Evolutionary conservation across 345 rosid species (phyloP), one percentile per base, ranked within the genome.

Genomic region (Noccaea caerulescens): DNA sequence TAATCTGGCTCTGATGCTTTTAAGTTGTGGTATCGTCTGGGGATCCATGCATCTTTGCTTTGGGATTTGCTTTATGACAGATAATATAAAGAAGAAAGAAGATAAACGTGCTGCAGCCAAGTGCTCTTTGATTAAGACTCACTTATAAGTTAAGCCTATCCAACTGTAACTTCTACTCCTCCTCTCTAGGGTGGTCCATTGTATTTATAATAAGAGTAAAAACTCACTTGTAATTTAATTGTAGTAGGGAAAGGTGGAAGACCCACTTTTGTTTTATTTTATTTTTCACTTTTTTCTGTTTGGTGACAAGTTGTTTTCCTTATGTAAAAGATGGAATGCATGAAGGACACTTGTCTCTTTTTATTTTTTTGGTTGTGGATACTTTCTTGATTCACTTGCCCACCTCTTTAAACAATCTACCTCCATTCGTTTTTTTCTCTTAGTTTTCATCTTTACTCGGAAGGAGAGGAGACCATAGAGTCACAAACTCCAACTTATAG

Each of bases 321-420:
- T 59, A 4, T 67, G 78, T 54, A 42, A 73, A 66, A 66, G 46
- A 58, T 58, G 53, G 44, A 66, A 58, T 66, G 77, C 77, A 73
- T 73, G 77, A 33, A 66, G 55, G 72, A 73, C 77, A 65, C 62
- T 73, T 73, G 77, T 66, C 54, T 58, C 39, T 57, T 55, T 60
- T 56, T 56, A 25, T 12, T 13, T 11, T 14, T 59, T 63, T 49
- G 36, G 55, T 61, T 73, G 67, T 58, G 67, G 50, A 39, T 58
- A 20, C 54, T 72, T 37, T 23, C 47, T n/a, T 72, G 63, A 72
- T 41, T 32, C 23, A 57, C 36, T 49, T 41, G 51, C 64, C 58
- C 36, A 57, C 44, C 38, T 57, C 27, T 61, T 6, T 36, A 42
- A 27, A 54, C 72, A 20, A 43, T 27, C 54, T 4, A 27, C 18